Evolutionary conservation across 2,329 filamentous ascomycete genomes (phyloP), one percentile per base, ranked within the genome.

Genomic region (Beauveria varroae): DNA sequence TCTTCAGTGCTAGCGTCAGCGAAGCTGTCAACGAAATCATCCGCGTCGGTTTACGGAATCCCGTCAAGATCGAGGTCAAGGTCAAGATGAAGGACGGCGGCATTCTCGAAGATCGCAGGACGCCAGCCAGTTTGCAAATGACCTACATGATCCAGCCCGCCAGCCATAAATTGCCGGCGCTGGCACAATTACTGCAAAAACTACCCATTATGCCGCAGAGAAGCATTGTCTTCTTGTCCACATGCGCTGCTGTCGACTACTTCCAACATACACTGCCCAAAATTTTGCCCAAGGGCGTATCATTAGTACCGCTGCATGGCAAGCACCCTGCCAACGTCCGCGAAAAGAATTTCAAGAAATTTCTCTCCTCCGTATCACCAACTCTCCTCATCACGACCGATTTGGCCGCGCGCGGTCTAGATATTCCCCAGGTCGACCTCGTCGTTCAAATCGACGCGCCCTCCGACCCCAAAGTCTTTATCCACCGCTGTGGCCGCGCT

Each of bases 1-100:
- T 99, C 0, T 99, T 98, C 75, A 96, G 91, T 69, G 95, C 95
- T 14, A 96, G 90, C 68, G 90, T 99, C n/a, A 95, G 89, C 68
- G 95, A 98, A 71, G 95, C 95, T 1, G 90, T 99, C 1, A 88
- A 93, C 64, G 90, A 97, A 71, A 89, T 99, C 60, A 92, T 99
- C 57, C 85, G 93, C 41, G 91, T 97, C 8, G 95, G 95, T 22
- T 78, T 98, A 65, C 84, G 95, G 43, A 98, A 99, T 73, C 95
- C 95, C 0, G 93, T 97, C 68, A 96, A 96, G 70, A 91, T 99
- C 64, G 88, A 90, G 12, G 95, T 98, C 57, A 95, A 93, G 68
- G 95, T 99, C 58, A 95, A 93, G 74, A 70, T 86, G 74, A 78
- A 84, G 78, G 80, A 79, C 22, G 90, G 89, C 22, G 83, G 84